Evolutionary conservation across 768 basidiomycete genomes (phyloP).

Genomic region (Arthromyces matolae): DNA sequence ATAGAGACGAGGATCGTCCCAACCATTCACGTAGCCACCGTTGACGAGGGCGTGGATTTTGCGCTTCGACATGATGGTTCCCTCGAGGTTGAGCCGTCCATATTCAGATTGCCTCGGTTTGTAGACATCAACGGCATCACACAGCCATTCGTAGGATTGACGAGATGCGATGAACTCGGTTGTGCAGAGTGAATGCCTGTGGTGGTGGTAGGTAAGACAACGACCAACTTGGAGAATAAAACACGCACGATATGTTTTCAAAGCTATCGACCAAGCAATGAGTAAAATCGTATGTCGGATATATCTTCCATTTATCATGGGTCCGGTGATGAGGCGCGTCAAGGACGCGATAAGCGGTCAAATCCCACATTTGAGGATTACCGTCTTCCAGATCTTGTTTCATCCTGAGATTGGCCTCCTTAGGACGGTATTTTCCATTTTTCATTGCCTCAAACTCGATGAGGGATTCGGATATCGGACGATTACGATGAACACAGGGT

Average conservation of each 20-base stretch:
- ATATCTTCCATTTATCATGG: constrained; percentile 90
- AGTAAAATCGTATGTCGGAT: constrained; percentile 98
- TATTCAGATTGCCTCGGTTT: constrained; percentile 97
- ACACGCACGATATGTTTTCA: constrained; percentile 94
- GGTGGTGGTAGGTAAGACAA: constrained; percentile 1
- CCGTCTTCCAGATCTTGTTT: constrained; percentile 91
- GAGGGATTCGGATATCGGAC: constrained; percentile 86
- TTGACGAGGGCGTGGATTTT: constrained; percentile 89
- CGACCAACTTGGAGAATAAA: not conserved
- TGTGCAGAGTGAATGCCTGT: constrained; percentile 94
- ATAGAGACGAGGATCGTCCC: constrained; percentile 98
- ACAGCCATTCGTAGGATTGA: constrained; percentile 98
- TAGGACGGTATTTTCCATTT: constrained; percentile 83
- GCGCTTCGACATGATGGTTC: constrained; percentile 95
- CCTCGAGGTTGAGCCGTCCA: constrained; percentile 88
- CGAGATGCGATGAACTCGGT: constrained; percentile 93
- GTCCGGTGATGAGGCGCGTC: constrained; percentile 92
- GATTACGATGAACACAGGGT: constrained; percentile 81
- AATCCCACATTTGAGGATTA: constrained; percentile 99
- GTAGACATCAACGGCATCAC: constrained; percentile 95
- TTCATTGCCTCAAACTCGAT: constrained; percentile 90
- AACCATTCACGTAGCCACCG: constrained; percentile 78
- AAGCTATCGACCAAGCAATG: constrained; percentile 98
- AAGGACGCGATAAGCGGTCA: constrained; percentile 93
- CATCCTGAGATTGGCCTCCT: constrained; percentile 93